phyloP scores from a whole-genome alignment of 176 grass and related monocot genomes.

The Secale cereale region DNA sequence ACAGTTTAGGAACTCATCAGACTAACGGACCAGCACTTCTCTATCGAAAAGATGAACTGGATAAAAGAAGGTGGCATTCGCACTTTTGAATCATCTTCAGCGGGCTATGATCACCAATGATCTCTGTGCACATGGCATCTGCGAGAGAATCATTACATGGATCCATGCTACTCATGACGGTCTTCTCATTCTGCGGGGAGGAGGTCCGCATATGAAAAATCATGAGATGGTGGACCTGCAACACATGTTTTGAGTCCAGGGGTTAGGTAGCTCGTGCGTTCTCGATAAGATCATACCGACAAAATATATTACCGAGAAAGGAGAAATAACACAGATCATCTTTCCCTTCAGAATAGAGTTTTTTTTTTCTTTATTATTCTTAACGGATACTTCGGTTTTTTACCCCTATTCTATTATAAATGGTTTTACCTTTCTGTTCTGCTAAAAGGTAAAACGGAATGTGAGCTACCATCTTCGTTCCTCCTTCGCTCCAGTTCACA shows the following conservation, averaged over 20 bases:
- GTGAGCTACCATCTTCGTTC: slow-evolving; percentile 83
- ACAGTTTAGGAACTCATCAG: too few species aligned
- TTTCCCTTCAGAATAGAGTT: background rate
- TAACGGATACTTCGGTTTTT: background rate
- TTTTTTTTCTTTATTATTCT: background rate
- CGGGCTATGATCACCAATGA: slow-evolving; percentile 1
- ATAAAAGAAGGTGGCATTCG: background rate
- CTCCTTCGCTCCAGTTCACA: slow-evolving; percentile 86
- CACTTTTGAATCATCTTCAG: slow-evolving; percentile 10
- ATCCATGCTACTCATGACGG: slow-evolving; percentile 5
- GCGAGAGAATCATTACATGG: background rate
- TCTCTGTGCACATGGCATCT: background rate
- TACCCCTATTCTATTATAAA: background rate
- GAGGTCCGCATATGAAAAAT: slow-evolving; percentile 82
- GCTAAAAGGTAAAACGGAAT: slow-evolving; percentile 87
- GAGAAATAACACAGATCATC: background rate
- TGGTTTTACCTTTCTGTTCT: slow-evolving; percentile 66
- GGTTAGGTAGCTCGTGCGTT: background rate
- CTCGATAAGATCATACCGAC: background rate
- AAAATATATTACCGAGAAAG: background rate
- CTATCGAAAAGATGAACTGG: background rate
- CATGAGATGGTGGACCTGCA: slow-evolving; percentile 74
- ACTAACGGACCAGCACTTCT: background rate
- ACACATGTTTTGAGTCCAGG: slow-evolving; percentile 13
- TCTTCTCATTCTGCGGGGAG: slow-evolving; percentile 52